Conservation (phyloP, 257 asterid genomes). For the Ocimum tenuiflorum region DNA sequence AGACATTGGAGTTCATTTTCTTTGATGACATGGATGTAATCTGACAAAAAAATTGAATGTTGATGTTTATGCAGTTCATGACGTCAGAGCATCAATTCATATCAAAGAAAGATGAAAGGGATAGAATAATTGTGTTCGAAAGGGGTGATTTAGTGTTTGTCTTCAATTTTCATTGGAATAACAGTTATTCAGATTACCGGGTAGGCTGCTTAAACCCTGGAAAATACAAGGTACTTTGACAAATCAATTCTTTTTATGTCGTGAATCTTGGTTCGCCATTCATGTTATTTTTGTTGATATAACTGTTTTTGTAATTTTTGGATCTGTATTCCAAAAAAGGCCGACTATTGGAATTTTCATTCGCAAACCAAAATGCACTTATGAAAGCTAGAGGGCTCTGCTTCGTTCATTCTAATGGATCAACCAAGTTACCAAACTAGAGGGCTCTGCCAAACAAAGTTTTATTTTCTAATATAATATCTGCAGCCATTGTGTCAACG, state of each 20-base stretch:
- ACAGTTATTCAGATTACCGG: conserved; percentile 72
- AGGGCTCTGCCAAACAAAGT: not conserved
- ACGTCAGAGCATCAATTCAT: conserved; percentile 81
- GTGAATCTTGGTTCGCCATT: not conserved
- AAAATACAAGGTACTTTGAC: conserved; percentile 67
- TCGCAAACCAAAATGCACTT: not conserved
- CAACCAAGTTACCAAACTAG: not conserved
- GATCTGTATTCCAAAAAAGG: not conserved
- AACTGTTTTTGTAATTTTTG: not conserved
- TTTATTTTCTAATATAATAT: not conserved
- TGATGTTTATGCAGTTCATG: conserved; percentile 66
- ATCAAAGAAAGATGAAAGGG: conserved; percentile 81
- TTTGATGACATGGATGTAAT: not conserved
- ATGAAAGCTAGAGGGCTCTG: not conserved
- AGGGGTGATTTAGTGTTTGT: conserved; percentile 79
- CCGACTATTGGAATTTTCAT: not conserved
- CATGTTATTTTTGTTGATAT: not conserved
- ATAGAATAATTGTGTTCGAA: conserved; percentile 68
- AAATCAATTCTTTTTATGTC: not conserved
- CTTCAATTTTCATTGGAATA: conserved; percentile 83
- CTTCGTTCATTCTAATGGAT: not conserved
- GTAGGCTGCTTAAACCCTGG: conserved; percentile 90
- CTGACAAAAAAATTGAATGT: not conserved
- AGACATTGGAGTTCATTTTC: conserved; percentile 1
- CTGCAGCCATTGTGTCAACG: not conserved